phyloP scores from a whole-genome alignment of 345 rosid genomes.

The Melastoma malabathricum region DNA sequence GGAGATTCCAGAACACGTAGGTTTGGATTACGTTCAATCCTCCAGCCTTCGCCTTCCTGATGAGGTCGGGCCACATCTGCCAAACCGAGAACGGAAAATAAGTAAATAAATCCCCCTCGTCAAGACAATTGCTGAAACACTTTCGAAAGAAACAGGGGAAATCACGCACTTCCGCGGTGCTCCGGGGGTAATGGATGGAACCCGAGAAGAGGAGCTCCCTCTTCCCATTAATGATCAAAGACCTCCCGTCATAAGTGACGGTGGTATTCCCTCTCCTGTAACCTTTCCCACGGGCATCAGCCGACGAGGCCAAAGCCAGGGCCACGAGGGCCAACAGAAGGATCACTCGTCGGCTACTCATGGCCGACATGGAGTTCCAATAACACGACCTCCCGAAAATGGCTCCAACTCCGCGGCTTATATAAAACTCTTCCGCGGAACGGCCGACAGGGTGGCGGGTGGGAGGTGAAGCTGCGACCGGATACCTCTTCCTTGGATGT shows the following conservation, averaged over 20 bases:
- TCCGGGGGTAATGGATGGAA: conserved; percentile 81
- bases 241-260: conserved; percentile 44
- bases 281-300: background rate
- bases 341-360: no score
- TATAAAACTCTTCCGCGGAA: no score
- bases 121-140: no score
- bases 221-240: conserved; percentile 47
- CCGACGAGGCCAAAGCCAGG: background rate
- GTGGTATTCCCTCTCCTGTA: background rate
- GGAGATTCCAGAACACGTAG: conserved; percentile 55
- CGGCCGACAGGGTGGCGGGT: no score
- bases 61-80: conserved; percentile 52
- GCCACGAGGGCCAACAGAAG: background rate
- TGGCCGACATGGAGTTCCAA: no score
- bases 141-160: no score
- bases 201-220: conserved; percentile 60
- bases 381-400: no score
- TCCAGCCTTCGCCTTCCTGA: conserved; percentile 40
- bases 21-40: conserved; percentile 46
- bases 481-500: no score
- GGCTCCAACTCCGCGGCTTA: no score
- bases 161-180: conserved; percentile 43
- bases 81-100: background rate
- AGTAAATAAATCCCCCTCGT: background rate
- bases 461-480: no score